These are phyloP conservation scores for Orbilia quercus DNA, from an alignment of 2,329 filamentous ascomycete species.

Conservation along the genomic window DNA sequence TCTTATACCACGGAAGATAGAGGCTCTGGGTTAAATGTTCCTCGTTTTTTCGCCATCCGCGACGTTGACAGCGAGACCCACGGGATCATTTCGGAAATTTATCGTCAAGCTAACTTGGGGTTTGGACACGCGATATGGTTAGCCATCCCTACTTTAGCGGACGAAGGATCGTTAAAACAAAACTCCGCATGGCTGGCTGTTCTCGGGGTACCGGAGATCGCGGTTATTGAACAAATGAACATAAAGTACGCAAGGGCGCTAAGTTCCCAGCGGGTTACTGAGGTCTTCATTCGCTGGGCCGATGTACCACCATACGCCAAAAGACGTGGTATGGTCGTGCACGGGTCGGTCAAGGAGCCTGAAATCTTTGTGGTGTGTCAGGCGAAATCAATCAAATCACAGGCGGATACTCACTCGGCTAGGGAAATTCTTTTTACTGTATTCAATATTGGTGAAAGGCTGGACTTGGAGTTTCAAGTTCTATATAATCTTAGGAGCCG, in stretches of 20 bases:
- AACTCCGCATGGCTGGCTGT: conserved; percentile 18
- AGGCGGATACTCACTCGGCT: not conserved
- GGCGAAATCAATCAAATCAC: not conserved
- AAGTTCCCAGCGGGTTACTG: not conserved
- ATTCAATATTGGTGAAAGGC: not conserved
- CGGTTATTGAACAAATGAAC: conserved; percentile 19
- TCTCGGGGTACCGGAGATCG: not conserved
- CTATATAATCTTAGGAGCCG: conserved; percentile 5
- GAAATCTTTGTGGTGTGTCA: conserved; percentile 12
- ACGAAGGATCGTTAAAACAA: no score
- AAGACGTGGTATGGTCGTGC: not conserved
- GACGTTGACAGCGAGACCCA: not conserved
- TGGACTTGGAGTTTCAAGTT: not conserved
- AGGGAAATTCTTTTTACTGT: not conserved
- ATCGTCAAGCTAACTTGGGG: not conserved
- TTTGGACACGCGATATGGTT: conserved; percentile 1
- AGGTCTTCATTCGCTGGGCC: conserved; percentile 3
- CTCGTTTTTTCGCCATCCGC: conserved; percentile 5
- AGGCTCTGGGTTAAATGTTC: not conserved
- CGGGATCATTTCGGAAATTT: not conserved
- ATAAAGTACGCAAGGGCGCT: not conserved
- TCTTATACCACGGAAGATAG: not conserved
- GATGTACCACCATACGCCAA: not conserved
- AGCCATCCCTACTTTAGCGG: not conserved
- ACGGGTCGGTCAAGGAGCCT: not conserved